Evolutionary conservation across 192 early-diverging fungal genomes (phyloP).

Genomic region (Podila epigama): DNA sequence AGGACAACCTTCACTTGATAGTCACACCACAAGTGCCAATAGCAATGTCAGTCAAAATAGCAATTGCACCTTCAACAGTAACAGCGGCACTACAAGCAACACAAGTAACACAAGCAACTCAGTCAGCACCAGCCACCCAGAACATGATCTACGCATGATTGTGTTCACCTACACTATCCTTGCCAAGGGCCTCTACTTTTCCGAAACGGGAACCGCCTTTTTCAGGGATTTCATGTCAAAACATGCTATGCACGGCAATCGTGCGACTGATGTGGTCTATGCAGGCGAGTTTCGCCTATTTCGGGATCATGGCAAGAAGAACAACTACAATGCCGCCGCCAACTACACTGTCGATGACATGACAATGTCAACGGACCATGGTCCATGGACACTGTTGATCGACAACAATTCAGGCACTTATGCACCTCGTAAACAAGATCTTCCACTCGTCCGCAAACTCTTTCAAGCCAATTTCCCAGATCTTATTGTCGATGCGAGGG

Average conservation of each 20-base stretch:
- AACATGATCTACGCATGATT: constrained; percentile 27
- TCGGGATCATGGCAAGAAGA: constrained; percentile 11
- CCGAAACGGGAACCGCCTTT: constrained; percentile 41
- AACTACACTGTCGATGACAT: no score
- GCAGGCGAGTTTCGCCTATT: constrained; percentile 45
- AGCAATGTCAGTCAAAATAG: no score
- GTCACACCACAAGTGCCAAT: no score
- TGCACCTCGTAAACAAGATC: constrained; percentile 29
- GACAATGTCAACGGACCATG: no score
- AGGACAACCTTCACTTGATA: no score
- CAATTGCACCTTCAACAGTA: no score
- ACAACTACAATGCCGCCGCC: no score
- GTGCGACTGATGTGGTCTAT: constrained; percentile 36
- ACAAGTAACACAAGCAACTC: no score
- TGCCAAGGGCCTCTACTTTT: constrained; percentile 48
- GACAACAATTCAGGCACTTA: constrained; percentile 50
- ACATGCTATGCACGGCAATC: constrained; percentile 47
- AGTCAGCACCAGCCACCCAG: no score
- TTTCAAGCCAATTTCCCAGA: constrained; percentile 35
- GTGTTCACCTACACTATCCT: constrained; percentile 41
- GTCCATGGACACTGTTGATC: constrained; percentile 35
- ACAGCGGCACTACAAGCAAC: no score
- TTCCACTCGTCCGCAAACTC: constrained; percentile 17
- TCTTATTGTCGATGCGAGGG: constrained; percentile 17
- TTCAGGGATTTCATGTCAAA: constrained; percentile 52